Evolutionary conservation across 106 monocot species (phyloP).

Genomic region (Gastrodia elata): DNA sequence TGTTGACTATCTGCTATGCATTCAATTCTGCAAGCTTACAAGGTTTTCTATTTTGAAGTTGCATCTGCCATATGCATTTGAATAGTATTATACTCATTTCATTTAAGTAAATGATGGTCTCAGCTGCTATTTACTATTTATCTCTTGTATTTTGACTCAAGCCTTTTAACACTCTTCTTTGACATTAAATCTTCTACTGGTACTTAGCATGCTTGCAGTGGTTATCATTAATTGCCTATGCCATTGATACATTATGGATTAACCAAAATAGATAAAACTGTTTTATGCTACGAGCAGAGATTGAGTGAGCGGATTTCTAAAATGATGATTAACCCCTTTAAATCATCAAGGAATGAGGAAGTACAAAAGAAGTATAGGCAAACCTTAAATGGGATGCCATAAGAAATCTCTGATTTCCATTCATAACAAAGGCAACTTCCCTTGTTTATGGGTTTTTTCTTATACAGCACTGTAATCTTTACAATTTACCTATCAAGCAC

Average conservation of each 20-base stretch:
- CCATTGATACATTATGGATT: neutral
- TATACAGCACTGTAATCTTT: too few species aligned
- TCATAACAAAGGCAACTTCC: too few species aligned
- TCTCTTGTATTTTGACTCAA: neutral
- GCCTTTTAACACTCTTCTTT: neutral
- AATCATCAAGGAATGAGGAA: too few species aligned
- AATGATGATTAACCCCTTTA: neutral
- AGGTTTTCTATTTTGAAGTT: conserved; percentile 39
- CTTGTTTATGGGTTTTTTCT: too few species aligned
- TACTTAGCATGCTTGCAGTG: neutral
- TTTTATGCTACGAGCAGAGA: neutral
- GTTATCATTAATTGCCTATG: neutral
- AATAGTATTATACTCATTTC: neutral
- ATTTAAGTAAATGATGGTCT: neutral
- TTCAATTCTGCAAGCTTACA: conserved; percentile 97
- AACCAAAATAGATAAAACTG: neutral
- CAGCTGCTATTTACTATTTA: neutral
- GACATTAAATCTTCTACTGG: neutral
- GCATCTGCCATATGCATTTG: neutral
- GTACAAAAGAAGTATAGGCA: too few species aligned
- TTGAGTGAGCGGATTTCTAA: too few species aligned
- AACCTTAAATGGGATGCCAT: too few species aligned
- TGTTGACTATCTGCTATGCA: conserved; percentile 89
- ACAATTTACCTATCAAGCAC: too few species aligned
- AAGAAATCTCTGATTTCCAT: too few species aligned